A percentile compares a stretch with the other conserved stretches of the same genome.
These are phyloP conservation scores for Daldinia vernicosa DNA, from an alignment of 495 filamentous ascomycete species.

Conservation along the genomic window DNA sequence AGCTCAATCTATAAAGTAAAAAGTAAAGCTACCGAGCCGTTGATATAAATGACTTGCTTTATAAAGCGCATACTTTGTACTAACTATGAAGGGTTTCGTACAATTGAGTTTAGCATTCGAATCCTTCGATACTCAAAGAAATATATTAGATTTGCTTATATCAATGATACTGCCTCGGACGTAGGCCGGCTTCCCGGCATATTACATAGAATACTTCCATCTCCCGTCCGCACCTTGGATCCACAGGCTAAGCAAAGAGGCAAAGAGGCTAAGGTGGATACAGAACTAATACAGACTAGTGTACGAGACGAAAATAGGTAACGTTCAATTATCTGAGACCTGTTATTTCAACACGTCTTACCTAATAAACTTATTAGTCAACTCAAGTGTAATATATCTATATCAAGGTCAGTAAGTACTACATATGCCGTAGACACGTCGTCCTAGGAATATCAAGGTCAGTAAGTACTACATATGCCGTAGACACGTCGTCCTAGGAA, in stretches of 20 bases:
- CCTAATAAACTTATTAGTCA: background rate
- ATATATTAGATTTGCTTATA: background rate
- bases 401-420: too few species aligned
- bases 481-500: background rate
- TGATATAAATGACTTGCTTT: background rate
- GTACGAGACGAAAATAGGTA: background rate
- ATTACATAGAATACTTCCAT: background rate
- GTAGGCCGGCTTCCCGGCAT: background rate
- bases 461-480: background rate
- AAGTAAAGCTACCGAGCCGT: background rate
- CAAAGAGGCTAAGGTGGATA: constrained; percentile 1
- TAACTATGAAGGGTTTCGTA: background rate
- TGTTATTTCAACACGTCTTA: background rate
- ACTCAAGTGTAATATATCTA: background rate
- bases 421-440: too few species aligned
- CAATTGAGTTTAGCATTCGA: background rate
- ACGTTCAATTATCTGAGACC: background rate
- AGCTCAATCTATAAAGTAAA: background rate
- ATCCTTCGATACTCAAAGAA: background rate
- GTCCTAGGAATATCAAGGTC: background rate
- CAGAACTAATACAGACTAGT: too few species aligned
- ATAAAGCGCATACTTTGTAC: background rate
- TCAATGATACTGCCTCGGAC: background rate
- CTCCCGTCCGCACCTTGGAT: background rate
- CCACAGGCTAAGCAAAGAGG: constrained; percentile 1